Conservation (phyloP, 306 rosid genomes). For the Lablab purpureus region DNA sequence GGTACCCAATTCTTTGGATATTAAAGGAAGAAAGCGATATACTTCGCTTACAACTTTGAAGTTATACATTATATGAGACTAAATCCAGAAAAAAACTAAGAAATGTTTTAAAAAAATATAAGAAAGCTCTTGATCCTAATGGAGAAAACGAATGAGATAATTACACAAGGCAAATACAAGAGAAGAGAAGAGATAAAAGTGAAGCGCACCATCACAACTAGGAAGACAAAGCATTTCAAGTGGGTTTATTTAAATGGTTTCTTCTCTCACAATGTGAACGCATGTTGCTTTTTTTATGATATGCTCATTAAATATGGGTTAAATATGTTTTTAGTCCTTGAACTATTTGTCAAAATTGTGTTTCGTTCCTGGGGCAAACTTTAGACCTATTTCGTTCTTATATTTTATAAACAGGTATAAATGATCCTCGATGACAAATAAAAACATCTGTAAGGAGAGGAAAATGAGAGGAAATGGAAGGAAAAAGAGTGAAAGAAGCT, state of each 20-base stretch:
- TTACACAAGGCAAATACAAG: not conserved
- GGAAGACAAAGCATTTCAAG: not conserved
- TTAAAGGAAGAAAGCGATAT: conserved; percentile 10
- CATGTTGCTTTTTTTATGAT: not conserved
- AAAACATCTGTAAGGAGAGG: too few species aligned
- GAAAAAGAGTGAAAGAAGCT: too few species aligned
- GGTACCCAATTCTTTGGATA: not conserved
- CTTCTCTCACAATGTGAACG: not conserved
- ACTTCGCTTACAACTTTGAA: not conserved
- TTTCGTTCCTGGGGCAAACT: too few species aligned
- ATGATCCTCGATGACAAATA: too few species aligned
- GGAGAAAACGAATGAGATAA: not conserved
- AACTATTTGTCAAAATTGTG: too few species aligned
- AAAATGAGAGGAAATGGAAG: too few species aligned
- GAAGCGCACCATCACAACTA: too few species aligned
- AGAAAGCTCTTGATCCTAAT: not conserved
- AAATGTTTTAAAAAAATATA: not conserved
- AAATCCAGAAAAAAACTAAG: not conserved
- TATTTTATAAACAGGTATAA: too few species aligned
- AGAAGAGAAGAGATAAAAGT: not conserved
- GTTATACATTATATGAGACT: not conserved
- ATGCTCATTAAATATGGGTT: too few species aligned
- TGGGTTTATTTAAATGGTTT: not conserved
- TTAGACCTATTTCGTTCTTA: too few species aligned
- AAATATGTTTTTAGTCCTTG: too few species aligned